A percentile compares a stretch with the other conserved stretches of the same genome.
Conservation (phyloP, 1,284 basidiomycete species). For the Heterobasidion occidentale region DNA sequence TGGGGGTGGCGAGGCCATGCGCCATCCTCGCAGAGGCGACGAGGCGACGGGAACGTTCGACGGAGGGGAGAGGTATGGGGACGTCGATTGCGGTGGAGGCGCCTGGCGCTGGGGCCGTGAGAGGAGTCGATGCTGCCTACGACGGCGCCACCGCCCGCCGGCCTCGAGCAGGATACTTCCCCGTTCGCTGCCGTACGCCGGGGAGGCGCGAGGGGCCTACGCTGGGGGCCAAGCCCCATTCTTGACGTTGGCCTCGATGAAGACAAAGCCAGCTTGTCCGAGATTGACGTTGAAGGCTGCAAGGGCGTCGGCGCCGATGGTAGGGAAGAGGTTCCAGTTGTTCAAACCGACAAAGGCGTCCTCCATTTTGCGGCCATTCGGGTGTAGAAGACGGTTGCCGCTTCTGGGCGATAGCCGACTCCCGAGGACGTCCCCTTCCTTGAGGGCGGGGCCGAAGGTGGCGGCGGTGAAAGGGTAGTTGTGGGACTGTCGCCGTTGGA, state of each 20-base stretch:
- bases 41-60: constrained; percentile 37
- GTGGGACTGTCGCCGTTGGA: constrained; percentile 94
- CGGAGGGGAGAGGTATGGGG: constrained; percentile 23
- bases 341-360: constrained; percentile 89
- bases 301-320: constrained; percentile 89
- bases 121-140: constrained; percentile 31
- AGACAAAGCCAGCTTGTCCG: constrained; percentile 93
- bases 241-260: constrained; percentile 97
- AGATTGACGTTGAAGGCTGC: constrained; percentile 94
- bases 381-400: constrained; percentile 95
- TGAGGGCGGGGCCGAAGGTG: constrained; percentile 79
- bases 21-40: constrained; percentile 49
- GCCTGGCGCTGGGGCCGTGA: constrained; percentile 39
- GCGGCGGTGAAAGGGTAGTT: constrained; percentile 93
- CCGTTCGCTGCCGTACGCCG: constrained; percentile 90
- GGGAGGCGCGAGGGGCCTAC: constrained; percentile 88
- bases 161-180: constrained; percentile 92
- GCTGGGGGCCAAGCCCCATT: constrained; percentile 95
- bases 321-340: constrained; percentile 90
- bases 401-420: constrained; percentile 88
- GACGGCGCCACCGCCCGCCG: constrained; percentile 65
- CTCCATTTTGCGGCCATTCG: constrained; percentile 93
- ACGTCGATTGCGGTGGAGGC: constrained; percentile 52
- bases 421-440: constrained; percentile 95
- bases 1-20: constrained; percentile 29